Conservation (phyloP, 805 yeast genomes). For the Grigorovia jiainica region DNA sequence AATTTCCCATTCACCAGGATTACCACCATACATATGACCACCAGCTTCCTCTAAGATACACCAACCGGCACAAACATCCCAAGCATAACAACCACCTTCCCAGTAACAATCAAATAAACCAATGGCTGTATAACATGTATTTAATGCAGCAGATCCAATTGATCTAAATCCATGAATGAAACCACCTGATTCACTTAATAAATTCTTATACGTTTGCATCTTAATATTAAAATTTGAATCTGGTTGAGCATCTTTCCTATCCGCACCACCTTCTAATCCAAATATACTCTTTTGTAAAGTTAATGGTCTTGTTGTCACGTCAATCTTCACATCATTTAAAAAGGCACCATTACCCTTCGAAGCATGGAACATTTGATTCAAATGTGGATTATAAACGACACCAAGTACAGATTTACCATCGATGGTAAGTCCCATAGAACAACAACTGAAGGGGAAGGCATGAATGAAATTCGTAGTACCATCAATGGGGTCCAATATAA, state of each 20-base stretch:
- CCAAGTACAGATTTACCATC: slow-evolving; percentile 46
- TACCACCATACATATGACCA: slow-evolving; percentile 47
- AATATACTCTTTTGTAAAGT: slow-evolving; percentile 43
- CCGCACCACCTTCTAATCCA: slow-evolving; percentile 55
- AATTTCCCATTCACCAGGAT: slow-evolving; percentile 39
- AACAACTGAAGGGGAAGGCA: slow-evolving; percentile 52
- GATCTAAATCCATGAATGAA: slow-evolving; percentile 54
- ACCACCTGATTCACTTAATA: slow-evolving; percentile 42
- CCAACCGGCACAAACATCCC: slow-evolving; percentile 70
- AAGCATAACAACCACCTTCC: slow-evolving; percentile 63
- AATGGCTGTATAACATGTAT: slow-evolving; percentile 46
- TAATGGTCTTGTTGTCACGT: slow-evolving; percentile 28
- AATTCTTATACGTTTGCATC: slow-evolving; percentile 36
- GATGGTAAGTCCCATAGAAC: slow-evolving; percentile 48
- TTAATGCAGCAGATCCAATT: slow-evolving; percentile 58
- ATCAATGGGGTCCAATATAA: slow-evolving; percentile 57
- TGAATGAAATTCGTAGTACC: slow-evolving; percentile 62
- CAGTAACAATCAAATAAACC: slow-evolving; percentile 55
- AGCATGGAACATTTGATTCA: slow-evolving; percentile 44
- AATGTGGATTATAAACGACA: slow-evolving; percentile 54
- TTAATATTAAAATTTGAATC: slow-evolving; percentile 44
- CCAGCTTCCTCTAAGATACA: slow-evolving; percentile 51
- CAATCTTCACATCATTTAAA: slow-evolving; percentile 36
- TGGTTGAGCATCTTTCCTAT: slow-evolving; percentile 40
- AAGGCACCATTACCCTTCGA: slow-evolving; percentile 47